Conservation (phyloP, 257 asterid species). For the Scutellaria barbata region DNA sequence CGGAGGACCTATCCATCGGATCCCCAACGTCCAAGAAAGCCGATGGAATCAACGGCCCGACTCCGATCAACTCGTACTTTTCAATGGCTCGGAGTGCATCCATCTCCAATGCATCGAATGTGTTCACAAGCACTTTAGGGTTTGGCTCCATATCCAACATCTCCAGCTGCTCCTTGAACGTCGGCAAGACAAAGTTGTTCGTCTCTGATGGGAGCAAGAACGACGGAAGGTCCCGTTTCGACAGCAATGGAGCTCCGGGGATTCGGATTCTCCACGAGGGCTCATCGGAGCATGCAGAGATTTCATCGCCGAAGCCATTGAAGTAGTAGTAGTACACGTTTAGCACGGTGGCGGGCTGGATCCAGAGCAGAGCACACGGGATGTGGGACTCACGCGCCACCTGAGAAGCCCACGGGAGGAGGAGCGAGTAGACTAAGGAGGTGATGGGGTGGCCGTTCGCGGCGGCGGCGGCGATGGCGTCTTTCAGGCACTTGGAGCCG, state of each 20-base stretch:
- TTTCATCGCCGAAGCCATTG: constrained; percentile 48
- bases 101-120: constrained; percentile 49
- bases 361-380: constrained; percentile 65
- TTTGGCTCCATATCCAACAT: constrained; percentile 36
- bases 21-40: constrained; percentile 42
- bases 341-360: constrained; percentile 67
- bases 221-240: constrained; percentile 58
- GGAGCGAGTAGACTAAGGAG: constrained; percentile 50
- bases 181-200: constrained; percentile 29
- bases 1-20: constrained; percentile 33
- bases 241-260: constrained; percentile 55
- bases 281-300: constrained; percentile 7
- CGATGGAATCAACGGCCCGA: constrained; percentile 66
- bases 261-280: constrained; percentile 35
- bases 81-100: constrained; percentile 42
- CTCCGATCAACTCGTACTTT: constrained; percentile 36
- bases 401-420: constrained; percentile 59
- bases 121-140: constrained; percentile 57
- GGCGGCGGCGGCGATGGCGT: constrained; percentile 26
- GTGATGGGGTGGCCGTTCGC: constrained; percentile 52
- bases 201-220: constrained; percentile 38
- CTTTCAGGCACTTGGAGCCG: constrained; percentile 45
- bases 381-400: constrained; percentile 57
- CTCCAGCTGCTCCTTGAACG: constrained; percentile 54
- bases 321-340: constrained; percentile 56